Base-by-base conservation (phyloP, 1,139 yeast genomes). In the Pneumocystis oryctolagi region DNA sequence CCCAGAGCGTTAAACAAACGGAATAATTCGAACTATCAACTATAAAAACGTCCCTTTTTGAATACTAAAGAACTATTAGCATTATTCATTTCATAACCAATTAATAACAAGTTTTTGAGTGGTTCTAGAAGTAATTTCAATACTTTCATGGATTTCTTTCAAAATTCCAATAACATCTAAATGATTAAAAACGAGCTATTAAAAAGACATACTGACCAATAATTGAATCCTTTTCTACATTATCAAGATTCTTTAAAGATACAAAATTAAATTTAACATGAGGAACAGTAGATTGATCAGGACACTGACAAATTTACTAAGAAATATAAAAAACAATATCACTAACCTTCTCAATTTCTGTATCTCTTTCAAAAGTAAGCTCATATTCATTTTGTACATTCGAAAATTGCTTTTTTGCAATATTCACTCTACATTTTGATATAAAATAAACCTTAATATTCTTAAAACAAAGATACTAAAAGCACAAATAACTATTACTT, bases 321-420 rank as follows among this genome's bases (percentile, higher is more conserved):
- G 12, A 20, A 35, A 37, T 37, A 35, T 9, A 56, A 6, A 57
- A 57, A 20, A 28, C 16, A 57, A 25, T 28, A n/a, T 20, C 8
- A 16, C 37, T 9, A 30, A 84, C 89, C 31, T 58, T 63, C 70
- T 82, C 87, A 65, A 92, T 79, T 55, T 80, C 79, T 1, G 96
- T 82, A 70, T 88, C 95, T 70, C 87, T 82, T 70, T 87, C 96
- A 72, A 92, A 80, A 63, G 82, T 78, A 67, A 94, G 80, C 75
- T 92, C 98, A 72, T 89, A 90, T 64, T 95, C 95, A 73, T 92
- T 95, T 62, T 84, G 79, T 71, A 90, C 80, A 70, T 84, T 85
- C 64, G 94, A 84, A 74, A 87, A 92, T 73, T 87, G 88, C 64
- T 90, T 89, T 74, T 88, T 89, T 9, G 97, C 87, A 62, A 85